Percentiles rank a stretch among this genome's conserved stretches.
Conservation (phyloP, 2,329 filamentous ascomycete species). For the Arthrinium puccinioides region DNA sequence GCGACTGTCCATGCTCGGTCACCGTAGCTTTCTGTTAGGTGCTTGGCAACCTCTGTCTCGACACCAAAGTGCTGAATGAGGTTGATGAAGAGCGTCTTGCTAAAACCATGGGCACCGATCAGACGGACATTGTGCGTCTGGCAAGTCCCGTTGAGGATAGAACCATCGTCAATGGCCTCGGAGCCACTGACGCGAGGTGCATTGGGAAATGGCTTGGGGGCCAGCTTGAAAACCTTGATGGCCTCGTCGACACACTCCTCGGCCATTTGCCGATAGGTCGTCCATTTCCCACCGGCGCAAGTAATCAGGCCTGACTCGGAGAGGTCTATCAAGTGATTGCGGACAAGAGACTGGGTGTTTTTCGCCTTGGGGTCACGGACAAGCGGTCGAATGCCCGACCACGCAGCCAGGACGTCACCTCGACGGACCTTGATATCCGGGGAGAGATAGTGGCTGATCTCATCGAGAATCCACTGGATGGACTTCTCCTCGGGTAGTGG, state of each 20-base stretch:
- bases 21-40: conserved; percentile 81
- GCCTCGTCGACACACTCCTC: conserved; percentile 83
- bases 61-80: conserved; percentile 89
- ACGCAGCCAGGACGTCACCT: conserved; percentile 81
- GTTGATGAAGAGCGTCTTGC: conserved; percentile 87
- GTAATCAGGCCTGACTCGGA: conserved; percentile 77
- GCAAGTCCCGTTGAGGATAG: conserved; percentile 58
- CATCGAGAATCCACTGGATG: conserved; percentile 80
- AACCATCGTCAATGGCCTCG: conserved; percentile 62
- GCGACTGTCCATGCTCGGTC: conserved; percentile 90
- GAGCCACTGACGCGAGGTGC: conserved; percentile 64
- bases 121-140: conserved; percentile 79
- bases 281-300: conserved; percentile 87
- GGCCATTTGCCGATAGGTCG: conserved; percentile 88
- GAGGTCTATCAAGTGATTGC: conserved; percentile 76
- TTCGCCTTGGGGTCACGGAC: conserved; percentile 80
- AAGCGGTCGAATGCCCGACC: conserved; percentile 81
- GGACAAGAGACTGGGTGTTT: conserved; percentile 81
- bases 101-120: conserved; percentile 79
- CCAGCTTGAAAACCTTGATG: conserved; percentile 59
- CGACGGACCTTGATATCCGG: conserved; percentile 80
- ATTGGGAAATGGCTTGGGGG: conserved; percentile 47
- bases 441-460: conserved; percentile 74
- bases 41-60: conserved; percentile 86
- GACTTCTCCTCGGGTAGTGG: conserved; percentile 76